These are phyloP conservation scores for Ganoderma boninense DNA, from an alignment of 1,284 basidiomycete species.

Conservation along the genomic window DNA sequence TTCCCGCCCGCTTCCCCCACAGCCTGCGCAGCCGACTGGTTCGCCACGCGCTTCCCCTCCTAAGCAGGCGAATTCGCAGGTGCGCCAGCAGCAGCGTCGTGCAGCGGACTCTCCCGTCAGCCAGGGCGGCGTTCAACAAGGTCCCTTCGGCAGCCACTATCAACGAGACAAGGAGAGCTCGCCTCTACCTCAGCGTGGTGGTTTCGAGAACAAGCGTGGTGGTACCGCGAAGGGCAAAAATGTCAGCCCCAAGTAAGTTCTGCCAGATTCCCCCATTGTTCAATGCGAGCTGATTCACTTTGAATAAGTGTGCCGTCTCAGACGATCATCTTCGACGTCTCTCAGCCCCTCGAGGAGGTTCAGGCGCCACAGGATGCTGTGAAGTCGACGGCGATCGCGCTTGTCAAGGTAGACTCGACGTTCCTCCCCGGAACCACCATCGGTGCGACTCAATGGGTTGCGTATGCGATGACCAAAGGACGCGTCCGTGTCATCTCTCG, in stretches of 20 bases:
- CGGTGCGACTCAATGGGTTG: constrained; percentile 87
- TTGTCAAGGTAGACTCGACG: constrained; percentile 82
- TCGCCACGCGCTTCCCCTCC: constrained; percentile 74
- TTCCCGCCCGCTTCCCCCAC: constrained; percentile 58
- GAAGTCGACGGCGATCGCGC: constrained; percentile 83
- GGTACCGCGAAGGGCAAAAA: constrained; percentile 54
- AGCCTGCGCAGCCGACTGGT: constrained; percentile 58
- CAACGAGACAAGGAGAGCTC: constrained; percentile 75
- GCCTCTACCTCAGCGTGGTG: constrained; percentile 59
- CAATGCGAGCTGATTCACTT: not conserved
- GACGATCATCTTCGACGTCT: constrained; percentile 78
- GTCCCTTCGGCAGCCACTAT: constrained; percentile 43
- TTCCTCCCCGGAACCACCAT: constrained; percentile 86
- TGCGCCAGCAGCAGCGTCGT: constrained; percentile 40
- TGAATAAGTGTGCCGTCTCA: constrained; percentile 47
- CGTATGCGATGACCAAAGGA: constrained; percentile 89
- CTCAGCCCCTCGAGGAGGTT: constrained; percentile 72
- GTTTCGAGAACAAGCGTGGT: constrained; percentile 47
- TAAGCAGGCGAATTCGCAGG: constrained; percentile 47
- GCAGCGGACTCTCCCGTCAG: constrained; percentile 46
- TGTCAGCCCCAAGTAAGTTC: constrained; percentile 63
- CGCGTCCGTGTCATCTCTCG: constrained; percentile 87
- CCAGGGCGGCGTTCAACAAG: constrained; percentile 54
- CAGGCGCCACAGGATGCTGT: constrained; percentile 75
- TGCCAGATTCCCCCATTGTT: not conserved